phyloP scores from a whole-genome alignment of 75 land plant species.

The Larix kaempferi region DNA sequence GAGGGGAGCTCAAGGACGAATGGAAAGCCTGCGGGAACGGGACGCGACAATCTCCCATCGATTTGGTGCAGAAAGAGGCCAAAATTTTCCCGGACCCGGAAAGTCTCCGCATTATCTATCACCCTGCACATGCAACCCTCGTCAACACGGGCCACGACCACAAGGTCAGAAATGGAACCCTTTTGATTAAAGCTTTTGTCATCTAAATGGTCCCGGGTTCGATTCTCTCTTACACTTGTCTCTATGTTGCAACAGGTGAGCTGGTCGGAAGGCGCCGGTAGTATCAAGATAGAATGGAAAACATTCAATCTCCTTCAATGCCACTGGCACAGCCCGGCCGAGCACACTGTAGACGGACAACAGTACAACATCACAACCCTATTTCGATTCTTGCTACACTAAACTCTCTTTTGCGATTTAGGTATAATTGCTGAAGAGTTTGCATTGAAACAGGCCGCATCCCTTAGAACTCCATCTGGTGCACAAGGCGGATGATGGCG shows the following conservation, averaged over 20 bases:
- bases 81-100: not conserved
- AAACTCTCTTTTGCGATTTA: too few relatives aligned
- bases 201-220: too few relatives aligned
- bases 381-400: not conserved
- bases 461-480: conserved; percentile 41
- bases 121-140: conserved; percentile 12
- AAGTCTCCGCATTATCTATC: conserved; percentile 4
- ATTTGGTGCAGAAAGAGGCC: not conserved
- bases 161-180: conserved; percentile 4
- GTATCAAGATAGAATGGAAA: conserved; percentile 25
- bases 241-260: conserved; percentile 10
- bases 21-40: too few relatives aligned
- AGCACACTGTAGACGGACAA: too few relatives aligned
- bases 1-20: too few relatives aligned
- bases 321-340: conserved; percentile 72
- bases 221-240: too few relatives aligned
- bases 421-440: too few relatives aligned
- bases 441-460: conserved; percentile 17
- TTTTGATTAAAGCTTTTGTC: too few relatives aligned
- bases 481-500: conserved; percentile 14
- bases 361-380: conserved; percentile 10
- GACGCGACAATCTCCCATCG: conserved; percentile 33
- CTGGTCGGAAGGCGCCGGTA: conserved; percentile 25
- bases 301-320: conserved; percentile 30
- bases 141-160: conserved; percentile 20